Evolutionary conservation across 169 alveolate species (phyloP).

Genomic region (Cryptosporidium viatorum): DNA sequence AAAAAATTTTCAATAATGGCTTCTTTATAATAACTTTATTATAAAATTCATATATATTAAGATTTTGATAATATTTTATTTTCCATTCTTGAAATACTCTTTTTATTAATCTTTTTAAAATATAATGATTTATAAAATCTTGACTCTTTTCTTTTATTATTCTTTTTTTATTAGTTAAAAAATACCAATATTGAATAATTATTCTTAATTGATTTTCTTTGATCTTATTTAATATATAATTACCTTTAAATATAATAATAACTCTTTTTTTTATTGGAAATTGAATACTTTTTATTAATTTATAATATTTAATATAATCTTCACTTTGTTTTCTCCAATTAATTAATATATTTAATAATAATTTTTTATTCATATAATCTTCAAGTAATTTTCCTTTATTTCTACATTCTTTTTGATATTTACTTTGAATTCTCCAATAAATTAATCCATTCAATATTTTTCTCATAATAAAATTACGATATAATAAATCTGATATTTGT

Average conservation of each 20-base stretch:
- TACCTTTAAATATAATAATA: not conserved
- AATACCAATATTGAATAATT: not conserved
- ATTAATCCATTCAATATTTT: not conserved
- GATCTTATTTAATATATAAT: not conserved
- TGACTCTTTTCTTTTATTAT: not conserved
- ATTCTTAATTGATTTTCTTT: not conserved
- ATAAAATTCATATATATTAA: not conserved
- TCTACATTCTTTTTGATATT: not conserved
- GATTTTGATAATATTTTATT: not conserved
- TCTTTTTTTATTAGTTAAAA: not conserved
- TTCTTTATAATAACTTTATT: not conserved
- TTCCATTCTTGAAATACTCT: not conserved
- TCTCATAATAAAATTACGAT: conserved; percentile 6
- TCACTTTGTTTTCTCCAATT: conserved; percentile 3
- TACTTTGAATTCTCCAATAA: not conserved
- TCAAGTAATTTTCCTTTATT: not conserved
- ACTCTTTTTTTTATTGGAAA: conserved; percentile 7
- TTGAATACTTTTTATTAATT: not conserved
- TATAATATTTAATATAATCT: not conserved
- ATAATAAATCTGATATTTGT: conserved; percentile 16
- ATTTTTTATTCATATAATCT: not conserved
- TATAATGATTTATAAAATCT: not conserved
- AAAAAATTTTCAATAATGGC: not conserved
- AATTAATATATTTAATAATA: not conserved
- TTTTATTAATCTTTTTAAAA: not conserved